phyloP scores from a whole-genome alignment of 1,284 basidiomycete genomes.

The Cutaneotrichosporon cutaneum region DNA sequence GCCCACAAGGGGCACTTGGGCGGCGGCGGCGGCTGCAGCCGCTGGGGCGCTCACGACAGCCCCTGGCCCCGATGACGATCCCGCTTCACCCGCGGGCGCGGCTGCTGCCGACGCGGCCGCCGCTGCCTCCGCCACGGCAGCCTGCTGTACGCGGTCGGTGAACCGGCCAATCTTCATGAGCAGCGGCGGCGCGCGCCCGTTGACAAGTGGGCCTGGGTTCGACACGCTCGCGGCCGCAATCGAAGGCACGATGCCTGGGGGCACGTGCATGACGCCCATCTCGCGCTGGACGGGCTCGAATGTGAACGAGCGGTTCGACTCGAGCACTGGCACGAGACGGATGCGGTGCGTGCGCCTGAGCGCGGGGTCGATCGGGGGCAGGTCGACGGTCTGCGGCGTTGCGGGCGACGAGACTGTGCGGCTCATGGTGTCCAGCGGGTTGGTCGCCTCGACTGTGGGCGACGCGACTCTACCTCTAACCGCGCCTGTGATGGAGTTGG shows the following conservation, averaged over 20 bases:
- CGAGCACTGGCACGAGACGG: constrained; percentile 90
- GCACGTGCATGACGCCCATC: constrained; percentile 52
- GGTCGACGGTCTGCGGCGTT: constrained; percentile 1
- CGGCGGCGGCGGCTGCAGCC: constrained; percentile 58
- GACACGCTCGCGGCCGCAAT: constrained; percentile 35
- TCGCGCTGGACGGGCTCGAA: constrained; percentile 92
- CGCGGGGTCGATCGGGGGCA: constrained; percentile 21
- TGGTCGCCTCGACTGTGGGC: constrained; percentile 27
- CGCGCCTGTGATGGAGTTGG: constrained; percentile 27
- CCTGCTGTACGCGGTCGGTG: constrained; percentile 60
- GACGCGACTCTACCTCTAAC: constrained; percentile 24
- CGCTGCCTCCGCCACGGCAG: constrained; percentile 14
- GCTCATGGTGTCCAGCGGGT: constrained; percentile 34
- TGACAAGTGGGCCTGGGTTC: constrained; percentile 29
- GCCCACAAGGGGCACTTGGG: background rate
- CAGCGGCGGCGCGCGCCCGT: constrained; percentile 56
- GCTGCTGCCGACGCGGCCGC: constrained; percentile 9
- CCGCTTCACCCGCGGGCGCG: background rate
- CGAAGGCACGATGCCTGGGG: constrained; percentile 53
- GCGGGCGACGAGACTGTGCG: constrained; percentile 43
- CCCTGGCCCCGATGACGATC: background rate
- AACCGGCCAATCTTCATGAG: constrained; percentile 86
- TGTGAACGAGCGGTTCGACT: constrained; percentile 80
- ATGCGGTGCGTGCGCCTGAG: constrained; percentile 54
- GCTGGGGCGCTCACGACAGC: constrained; percentile 2